Conservation (phyloP, 2,329 filamentous ascomycete species). For the Phyllosticta capitalensis region DNA sequence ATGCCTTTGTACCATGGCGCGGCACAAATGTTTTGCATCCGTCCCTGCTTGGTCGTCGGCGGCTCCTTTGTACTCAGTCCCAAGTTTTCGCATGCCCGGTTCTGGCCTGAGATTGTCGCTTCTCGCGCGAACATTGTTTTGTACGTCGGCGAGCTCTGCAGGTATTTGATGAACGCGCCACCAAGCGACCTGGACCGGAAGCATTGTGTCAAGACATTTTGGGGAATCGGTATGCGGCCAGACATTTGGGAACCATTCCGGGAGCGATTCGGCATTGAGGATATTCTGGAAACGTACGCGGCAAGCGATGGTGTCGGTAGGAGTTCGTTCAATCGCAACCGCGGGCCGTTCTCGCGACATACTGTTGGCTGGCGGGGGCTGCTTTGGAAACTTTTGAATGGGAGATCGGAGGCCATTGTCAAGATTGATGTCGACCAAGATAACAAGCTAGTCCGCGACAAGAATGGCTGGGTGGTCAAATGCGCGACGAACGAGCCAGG, state of each 20-base stretch:
- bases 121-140: constrained; percentile 60
- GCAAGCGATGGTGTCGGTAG: constrained; percentile 57
- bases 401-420: constrained; percentile 23
- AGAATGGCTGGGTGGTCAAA: constrained; percentile 25
- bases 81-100: constrained; percentile 59
- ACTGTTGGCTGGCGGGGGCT: constrained; percentile 26
- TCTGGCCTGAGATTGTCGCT: constrained; percentile 64
- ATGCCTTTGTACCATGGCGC: constrained; percentile 75
- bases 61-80: constrained; percentile 54
- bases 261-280: constrained; percentile 52
- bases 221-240: constrained; percentile 57
- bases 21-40: constrained; percentile 45
- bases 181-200: constrained; percentile 49
- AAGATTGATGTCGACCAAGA: constrained; percentile 28
- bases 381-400: constrained; percentile 25
- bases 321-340: constrained; percentile 23
- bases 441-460: constrained; percentile 22
- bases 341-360: constrained; percentile 24
- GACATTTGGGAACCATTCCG: constrained; percentile 60
- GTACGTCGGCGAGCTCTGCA: constrained; percentile 69
- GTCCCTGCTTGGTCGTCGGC: constrained; percentile 42
- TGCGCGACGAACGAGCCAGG: constrained; percentile 26
- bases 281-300: constrained; percentile 67
- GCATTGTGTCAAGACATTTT: constrained; percentile 51
- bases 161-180: constrained; percentile 62